phyloP scores from a whole-genome alignment of 768 basidiomycete genomes.

The Mycena floridula region DNA sequence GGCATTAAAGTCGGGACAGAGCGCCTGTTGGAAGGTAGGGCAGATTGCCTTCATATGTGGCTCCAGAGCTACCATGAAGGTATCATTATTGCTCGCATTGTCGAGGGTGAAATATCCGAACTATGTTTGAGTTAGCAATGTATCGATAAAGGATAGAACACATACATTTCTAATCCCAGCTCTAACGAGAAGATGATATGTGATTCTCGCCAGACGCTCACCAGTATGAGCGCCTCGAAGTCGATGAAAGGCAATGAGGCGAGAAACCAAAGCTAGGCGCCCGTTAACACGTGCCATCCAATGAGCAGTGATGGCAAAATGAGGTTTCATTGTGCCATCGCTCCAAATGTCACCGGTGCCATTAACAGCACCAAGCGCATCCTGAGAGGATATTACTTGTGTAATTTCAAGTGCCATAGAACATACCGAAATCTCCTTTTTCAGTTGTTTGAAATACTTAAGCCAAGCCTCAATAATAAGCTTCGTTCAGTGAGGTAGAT shows the following conservation, averaged over 20 bases:
- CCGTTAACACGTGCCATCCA: slow-evolving; percentile 3
- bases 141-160: not conserved
- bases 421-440: not conserved
- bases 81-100: slow-evolving; percentile 16
- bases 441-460: not conserved
- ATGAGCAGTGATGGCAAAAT: slow-evolving; percentile 2
- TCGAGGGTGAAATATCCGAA: slow-evolving; percentile 15
- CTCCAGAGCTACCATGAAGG: slow-evolving; percentile 11
- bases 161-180: not conserved
- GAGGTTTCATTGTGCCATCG: not conserved
- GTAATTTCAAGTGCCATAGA: not conserved
- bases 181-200: not conserved
- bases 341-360: slow-evolving; percentile 11
- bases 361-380: slow-evolving; percentile 4
- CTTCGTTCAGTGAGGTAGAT: not conserved
- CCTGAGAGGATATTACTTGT: not conserved
- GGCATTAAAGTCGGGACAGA: slow-evolving; percentile 5
- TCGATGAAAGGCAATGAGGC: not conserved
- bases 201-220: not conserved
- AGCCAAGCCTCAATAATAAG: not conserved
- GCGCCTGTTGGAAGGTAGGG: slow-evolving; percentile 7
- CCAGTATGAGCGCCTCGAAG: not conserved
- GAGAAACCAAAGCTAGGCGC: not conserved
- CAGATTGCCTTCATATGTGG: not conserved
- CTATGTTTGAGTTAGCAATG: not conserved